Conservation (phyloP, 768 basidiomycete species). For the Pleurotus salmoneostramineus region DNA sequence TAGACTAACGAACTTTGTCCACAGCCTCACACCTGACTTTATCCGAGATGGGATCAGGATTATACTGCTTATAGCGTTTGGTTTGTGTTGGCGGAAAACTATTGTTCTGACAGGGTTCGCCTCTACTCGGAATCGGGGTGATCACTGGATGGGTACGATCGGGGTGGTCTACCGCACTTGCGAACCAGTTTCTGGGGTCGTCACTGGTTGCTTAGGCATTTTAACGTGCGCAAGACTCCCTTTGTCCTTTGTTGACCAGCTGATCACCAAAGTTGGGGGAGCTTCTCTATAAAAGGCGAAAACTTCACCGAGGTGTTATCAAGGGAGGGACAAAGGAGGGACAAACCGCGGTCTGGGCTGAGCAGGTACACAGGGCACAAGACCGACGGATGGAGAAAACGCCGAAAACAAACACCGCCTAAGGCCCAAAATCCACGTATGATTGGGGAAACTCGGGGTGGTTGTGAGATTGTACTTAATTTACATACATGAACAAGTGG, state of each 20-base stretch:
- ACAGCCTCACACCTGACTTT: neutral
- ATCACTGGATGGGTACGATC: neutral
- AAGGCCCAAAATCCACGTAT: neutral
- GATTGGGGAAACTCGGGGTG: neutral
- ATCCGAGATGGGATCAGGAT: neutral
- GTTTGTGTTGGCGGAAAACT: neutral
- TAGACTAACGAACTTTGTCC: neutral
- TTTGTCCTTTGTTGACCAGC: neutral
- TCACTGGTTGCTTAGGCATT: neutral
- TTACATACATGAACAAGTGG: neutral
- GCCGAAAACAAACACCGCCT: no score
- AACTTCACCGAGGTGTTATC: slow-evolving; percentile 9
- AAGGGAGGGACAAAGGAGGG: neutral
- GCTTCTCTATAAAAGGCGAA: slow-evolving; percentile 9
- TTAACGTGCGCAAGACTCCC: neutral
- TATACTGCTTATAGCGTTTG: neutral
- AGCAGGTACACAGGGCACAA: neutral
- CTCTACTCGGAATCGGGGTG: no score
- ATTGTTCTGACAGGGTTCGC: neutral
- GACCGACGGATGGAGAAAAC: neutral
- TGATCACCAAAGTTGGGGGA: slow-evolving; percentile 6
- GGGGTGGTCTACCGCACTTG: neutral
- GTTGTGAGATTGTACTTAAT: neutral
- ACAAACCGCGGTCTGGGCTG: slow-evolving; percentile 2
- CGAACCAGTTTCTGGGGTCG: neutral